Evolutionary conservation across 768 basidiomycete genomes (phyloP), one percentile per base, ranked within the genome.

Genomic region (Calocera viscosa): DNA sequence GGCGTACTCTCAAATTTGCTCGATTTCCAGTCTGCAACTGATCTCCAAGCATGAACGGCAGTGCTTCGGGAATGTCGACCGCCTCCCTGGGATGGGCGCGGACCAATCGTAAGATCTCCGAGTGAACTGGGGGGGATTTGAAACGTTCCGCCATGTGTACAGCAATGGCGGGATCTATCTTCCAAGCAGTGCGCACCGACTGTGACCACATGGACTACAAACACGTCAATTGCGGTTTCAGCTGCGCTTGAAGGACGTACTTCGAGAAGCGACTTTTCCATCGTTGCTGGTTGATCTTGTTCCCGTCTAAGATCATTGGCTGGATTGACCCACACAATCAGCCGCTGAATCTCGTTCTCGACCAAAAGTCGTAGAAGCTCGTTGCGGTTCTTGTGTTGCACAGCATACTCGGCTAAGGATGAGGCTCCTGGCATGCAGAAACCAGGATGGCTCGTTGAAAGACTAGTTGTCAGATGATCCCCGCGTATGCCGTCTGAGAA

Each of bases 241-340:
- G 24, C 14, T 26, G 11, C 11, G 53, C 32, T 30, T 66, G 7
- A 68, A 2, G 53, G 65, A 72, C 80, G 73, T 71, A 91, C 92
- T 69, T 88, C 87, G 0, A 82, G 72, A 70, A 88, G 78, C 22
- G 81, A 81, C 69, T 83, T 81, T 74, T 90, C 86, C 19, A 80
- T 73, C 74, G 77, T 79, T 8, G 81, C 81, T 40, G 81, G 71
- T 49, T 87, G 78, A 73, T 92, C 88, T 0, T 75, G 72, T 19
- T 88, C 88, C 69, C 87, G 84, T 70, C 82, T 85, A 2, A 80
- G 71, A 69, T 96, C 94, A 68, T 87, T 89, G 33, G 82, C 81
- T 0, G 92, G 91, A 75, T 98, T 98, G 49, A 80, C 80, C 96
- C 96, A 98, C 8, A 98, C 94, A 2, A 79, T 82, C 47, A 98